Base-by-base conservation (phyloP, 2,329 filamentous ascomycete species). In the Colletotrichum tanaceti region DNA sequence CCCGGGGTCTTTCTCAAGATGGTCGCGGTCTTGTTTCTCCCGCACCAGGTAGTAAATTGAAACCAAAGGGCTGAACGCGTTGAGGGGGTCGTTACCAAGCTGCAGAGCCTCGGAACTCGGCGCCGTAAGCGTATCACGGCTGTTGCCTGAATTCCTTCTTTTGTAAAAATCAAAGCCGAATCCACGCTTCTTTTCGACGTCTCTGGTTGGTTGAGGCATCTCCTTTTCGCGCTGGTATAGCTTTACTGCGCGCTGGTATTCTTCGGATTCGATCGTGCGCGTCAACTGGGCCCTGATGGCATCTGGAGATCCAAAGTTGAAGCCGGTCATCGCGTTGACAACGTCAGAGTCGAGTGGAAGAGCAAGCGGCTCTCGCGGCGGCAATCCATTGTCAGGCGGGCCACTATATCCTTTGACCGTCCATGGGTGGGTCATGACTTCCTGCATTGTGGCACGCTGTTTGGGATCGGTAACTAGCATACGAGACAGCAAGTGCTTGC, bases 131-230 rank as follows among this genome's bases (percentile, higher is more conserved):
- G 94, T 97, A 76, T 98, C 96, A 72, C 93, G 89, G 79, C 96
- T 98, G 61, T 88, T 93, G 49, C 90, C 91, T 1, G 95, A 98
- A 77, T 94, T 98, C 68, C 94, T 88, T 72, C 96, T 87, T 81
- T 97, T 98, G 82, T 98, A 99, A 76, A 99, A 98, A 77, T 98
- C 95, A 73, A 98, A 98, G 5, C 87, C 88, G 72, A 98, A 95
- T 11, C 93, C 92, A 63, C 95, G 89, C 77, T 89, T 92, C 82
- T 94, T 97, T 79, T 97, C 94, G n/a, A 86, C 83, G 18, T 90
- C 89, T 77, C 82, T 90, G 77, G 71, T 87, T 75, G 77, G 86
- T 78, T 77, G 89, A 73, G 78, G 86, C 72, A 81, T 79, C 59
- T 87, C 92, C 77, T 82, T 90, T 81, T 90, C 93, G 75, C 87